phyloP scores from a whole-genome alignment of 2,329 filamentous ascomycete genomes.

The Ophiostoma sp. region DNA sequence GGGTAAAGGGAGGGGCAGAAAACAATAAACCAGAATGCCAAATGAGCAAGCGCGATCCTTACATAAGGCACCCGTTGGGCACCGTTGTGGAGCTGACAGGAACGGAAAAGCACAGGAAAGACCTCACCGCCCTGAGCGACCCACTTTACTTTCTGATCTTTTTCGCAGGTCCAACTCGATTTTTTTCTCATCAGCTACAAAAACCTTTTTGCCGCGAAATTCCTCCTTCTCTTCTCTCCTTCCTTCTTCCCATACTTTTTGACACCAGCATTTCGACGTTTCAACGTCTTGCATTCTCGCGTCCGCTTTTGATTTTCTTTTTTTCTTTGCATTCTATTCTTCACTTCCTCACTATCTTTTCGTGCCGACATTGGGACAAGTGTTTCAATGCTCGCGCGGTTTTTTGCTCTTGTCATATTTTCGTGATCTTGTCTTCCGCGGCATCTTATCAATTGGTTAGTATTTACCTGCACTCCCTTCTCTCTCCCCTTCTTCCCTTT shows the following conservation, averaged over 20 bases:
- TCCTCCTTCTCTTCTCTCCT: not conserved
- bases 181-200: constrained; percentile 15
- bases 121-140: not conserved
- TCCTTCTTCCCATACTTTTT: not conserved
- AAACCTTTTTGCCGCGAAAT: constrained; percentile 1
- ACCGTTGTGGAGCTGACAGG: not conserved
- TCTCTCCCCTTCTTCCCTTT: not conserved
- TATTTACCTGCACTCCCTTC: not conserved
- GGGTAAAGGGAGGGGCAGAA: constrained; percentile 12
- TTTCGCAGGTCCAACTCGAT: not conserved
- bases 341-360: not conserved
- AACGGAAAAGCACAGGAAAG: not conserved
- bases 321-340: not conserved
- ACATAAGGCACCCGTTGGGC: not conserved
- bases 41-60: constrained; percentile 15
- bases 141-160: constrained; percentile 13
- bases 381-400: not conserved
- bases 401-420: not conserved
- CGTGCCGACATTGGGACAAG: not conserved
- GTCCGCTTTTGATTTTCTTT: not conserved
- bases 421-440: not conserved
- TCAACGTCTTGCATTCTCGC: not conserved
- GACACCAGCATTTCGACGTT: not conserved
- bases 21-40: not conserved
- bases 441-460: not conserved